A percentile compares a stretch with the other conserved stretches of the same genome.
Evolutionary conservation across 352 stramenopile species (phyloP).

Genomic region (Globisporangium iwayamae): DNA sequence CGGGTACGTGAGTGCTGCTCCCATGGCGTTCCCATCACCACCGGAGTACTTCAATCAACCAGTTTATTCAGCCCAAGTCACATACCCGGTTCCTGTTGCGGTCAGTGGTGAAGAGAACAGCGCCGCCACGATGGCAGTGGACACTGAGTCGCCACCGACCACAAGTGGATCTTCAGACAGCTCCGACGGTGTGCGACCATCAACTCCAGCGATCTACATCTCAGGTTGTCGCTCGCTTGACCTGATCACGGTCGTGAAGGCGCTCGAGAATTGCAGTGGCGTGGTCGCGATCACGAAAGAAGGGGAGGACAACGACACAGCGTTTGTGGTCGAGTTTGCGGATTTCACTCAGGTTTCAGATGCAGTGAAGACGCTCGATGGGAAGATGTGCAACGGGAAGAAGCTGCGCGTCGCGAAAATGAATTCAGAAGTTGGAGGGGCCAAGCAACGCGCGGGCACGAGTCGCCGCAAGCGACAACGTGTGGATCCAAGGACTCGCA

Average conservation of each 20-base stretch:
- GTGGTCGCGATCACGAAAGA: conserved; percentile 56
- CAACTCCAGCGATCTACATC: conserved; percentile 35
- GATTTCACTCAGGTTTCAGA: conserved; percentile 34
- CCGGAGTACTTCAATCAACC: conserved; percentile 8
- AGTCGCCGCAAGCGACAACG: conserved; percentile 69
- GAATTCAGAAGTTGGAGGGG: conserved; percentile 8
- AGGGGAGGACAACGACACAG: conserved; percentile 23
- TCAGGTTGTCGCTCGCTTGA: conserved; percentile 50
- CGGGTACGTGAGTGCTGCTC: conserved; percentile 1
- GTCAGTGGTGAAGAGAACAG: neutral
- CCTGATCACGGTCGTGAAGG: conserved; percentile 38
- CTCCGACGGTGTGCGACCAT: conserved; percentile 4
- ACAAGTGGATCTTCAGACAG: conserved; percentile 2
- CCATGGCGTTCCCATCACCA: neutral
- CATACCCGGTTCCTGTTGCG: neutral
- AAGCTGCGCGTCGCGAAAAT: conserved; percentile 37
- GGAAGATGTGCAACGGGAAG: conserved; percentile 42
- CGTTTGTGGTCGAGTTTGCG: conserved; percentile 54
- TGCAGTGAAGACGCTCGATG: conserved; percentile 47
- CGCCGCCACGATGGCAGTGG: neutral
- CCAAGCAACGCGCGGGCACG: conserved; percentile 22
- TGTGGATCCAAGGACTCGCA: conserved; percentile 32
- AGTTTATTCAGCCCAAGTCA: conserved; percentile 4
- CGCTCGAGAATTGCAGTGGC: conserved; percentile 43
- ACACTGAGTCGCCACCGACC: conserved; percentile 9